Evolutionary conservation across 2,329 filamentous ascomycete species (phyloP).

Genomic region (Sarocladium oryzae): DNA sequence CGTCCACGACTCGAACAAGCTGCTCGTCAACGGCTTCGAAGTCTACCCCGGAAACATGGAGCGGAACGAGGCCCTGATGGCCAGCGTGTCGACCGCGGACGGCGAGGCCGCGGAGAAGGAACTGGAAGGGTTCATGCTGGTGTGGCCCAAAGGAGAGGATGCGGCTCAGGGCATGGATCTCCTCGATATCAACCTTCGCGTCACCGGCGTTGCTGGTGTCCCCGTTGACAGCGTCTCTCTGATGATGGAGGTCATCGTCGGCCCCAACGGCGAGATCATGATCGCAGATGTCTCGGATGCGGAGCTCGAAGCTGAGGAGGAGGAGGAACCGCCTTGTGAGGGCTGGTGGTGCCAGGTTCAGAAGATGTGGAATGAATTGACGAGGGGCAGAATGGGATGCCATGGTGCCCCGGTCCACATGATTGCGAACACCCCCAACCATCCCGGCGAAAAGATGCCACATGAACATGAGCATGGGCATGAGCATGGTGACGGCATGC

Average conservation of each 20-base stretch:
- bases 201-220: constrained; percentile 50
- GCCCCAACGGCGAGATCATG: constrained; percentile 45
- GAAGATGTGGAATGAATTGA: constrained; percentile 20
- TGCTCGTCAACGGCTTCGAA: constrained; percentile 54
- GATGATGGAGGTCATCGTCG: constrained; percentile 44
- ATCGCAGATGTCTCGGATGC: constrained; percentile 35
- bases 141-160: constrained; percentile 37
- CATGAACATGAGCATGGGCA: background rate
- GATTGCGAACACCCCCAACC: background rate
- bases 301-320: constrained; percentile 25
- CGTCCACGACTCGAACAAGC: constrained; percentile 39
- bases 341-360: constrained; percentile 49
- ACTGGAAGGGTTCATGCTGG: constrained; percentile 44
- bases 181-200: constrained; percentile 47
- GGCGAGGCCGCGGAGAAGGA: constrained; percentile 28
- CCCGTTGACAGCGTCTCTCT: background rate
- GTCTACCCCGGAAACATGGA: constrained; percentile 50
- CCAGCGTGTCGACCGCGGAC: constrained; percentile 37
- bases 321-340: constrained; percentile 21
- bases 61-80: constrained; percentile 36
- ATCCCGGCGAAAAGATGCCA: too few relatives aligned
- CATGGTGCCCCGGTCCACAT: background rate
- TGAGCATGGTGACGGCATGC: constrained; percentile 6
- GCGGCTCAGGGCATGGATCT: constrained; percentile 46
- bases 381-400: constrained; percentile 20